Evolutionary conservation across 2,329 filamentous ascomycete genomes (phyloP).

Genomic region (Trichophyton benhamiae): DNA sequence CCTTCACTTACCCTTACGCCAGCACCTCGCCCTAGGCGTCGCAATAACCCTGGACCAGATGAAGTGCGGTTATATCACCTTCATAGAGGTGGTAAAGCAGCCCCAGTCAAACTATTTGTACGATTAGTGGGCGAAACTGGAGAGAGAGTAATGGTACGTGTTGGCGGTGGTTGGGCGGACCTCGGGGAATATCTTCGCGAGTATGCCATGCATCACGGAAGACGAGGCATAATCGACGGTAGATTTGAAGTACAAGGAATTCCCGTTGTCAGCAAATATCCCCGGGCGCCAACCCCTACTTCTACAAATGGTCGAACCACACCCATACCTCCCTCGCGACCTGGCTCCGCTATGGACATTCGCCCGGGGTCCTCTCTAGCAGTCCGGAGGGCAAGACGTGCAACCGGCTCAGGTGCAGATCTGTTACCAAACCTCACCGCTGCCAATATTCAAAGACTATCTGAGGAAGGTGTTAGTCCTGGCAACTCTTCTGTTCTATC

Average conservation of each 20-base stretch:
- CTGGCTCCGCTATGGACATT: conserved; percentile 25
- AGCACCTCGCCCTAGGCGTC: conserved; percentile 29
- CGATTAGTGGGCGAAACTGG: conserved; percentile 79
- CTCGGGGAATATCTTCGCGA: conserved; percentile 88
- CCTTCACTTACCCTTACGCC: conserved; percentile 60
- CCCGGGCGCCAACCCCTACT: conserved; percentile 6
- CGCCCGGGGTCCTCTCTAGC: conserved; percentile 29
- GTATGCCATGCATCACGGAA: conserved; percentile 82
- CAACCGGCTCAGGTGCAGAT: conserved; percentile 24
- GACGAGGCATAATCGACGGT: conserved; percentile 48
- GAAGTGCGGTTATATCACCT: conserved; percentile 81
- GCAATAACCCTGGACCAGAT: conserved; percentile 21
- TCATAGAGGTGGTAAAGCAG: conserved; percentile 66
- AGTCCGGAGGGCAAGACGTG: conserved; percentile 28
- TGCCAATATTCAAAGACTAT: conserved; percentile 20
- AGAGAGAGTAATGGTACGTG: conserved; percentile 93
- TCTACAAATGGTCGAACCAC: conserved; percentile 21
- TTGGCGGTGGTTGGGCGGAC: conserved; percentile 97
- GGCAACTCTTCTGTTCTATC: conserved; percentile 21
- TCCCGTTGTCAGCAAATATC: conserved; percentile 13
- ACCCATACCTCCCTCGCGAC: conserved; percentile 22
- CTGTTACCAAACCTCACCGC: conserved; percentile 18
- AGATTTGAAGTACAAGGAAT: conserved; percentile 44
- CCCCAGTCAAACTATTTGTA: conserved; percentile 89
- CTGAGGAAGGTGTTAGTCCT: conserved; percentile 14